Evolutionary conservation across 345 rosid species (phyloP).

Genomic region (Eucalyptus lansdowneana): DNA sequence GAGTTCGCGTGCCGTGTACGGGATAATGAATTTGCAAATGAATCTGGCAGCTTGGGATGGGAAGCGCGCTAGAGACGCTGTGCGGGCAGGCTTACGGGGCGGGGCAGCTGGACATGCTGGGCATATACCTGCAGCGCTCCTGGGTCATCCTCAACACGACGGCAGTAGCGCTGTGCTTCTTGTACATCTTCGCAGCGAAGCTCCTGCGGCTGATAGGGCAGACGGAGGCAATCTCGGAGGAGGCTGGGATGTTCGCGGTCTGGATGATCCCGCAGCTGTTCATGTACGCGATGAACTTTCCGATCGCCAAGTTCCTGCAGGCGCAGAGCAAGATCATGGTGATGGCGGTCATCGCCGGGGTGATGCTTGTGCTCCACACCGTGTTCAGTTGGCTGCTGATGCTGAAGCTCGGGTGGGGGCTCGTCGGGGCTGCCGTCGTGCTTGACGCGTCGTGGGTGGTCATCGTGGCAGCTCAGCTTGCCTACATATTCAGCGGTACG

Average conservation of each 20-base stretch:
- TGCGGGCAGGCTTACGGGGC: conserved; percentile 97
- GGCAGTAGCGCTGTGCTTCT: conserved; percentile 33
- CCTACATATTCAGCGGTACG: conserved; percentile 47
- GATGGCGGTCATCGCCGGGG: conserved; percentile 53
- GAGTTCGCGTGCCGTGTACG: background rate
- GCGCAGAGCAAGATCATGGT: conserved; percentile 82
- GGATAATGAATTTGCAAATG: background rate
- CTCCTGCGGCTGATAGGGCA: conserved; percentile 52
- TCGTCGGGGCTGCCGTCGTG: conserved; percentile 21
- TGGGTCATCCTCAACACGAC: conserved; percentile 48
- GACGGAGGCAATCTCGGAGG: conserved; percentile 35
- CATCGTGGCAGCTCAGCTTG: conserved; percentile 25
- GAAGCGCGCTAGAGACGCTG: conserved; percentile 87
- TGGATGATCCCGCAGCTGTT: conserved; percentile 88
- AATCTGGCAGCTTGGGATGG: conserved; percentile 72
- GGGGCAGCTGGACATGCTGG: conserved; percentile 69
- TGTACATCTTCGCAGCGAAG: conserved; percentile 51
- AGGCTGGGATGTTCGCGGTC: conserved; percentile 47
- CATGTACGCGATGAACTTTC: conserved; percentile 63
- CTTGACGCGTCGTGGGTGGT: conserved; percentile 15
- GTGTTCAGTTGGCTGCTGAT: conserved; percentile 51
- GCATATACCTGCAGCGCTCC: conserved; percentile 78
- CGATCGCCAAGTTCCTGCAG: conserved; percentile 68
- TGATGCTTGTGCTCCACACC: conserved; percentile 37
- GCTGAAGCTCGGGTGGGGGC: conserved; percentile 16